A percentile compares a stretch with the other conserved stretches of the same genome.
These are phyloP conservation scores for Colletotrichum liriopes DNA, from an alignment of 2,329 filamentous ascomycete species.

Conservation along the genomic window DNA sequence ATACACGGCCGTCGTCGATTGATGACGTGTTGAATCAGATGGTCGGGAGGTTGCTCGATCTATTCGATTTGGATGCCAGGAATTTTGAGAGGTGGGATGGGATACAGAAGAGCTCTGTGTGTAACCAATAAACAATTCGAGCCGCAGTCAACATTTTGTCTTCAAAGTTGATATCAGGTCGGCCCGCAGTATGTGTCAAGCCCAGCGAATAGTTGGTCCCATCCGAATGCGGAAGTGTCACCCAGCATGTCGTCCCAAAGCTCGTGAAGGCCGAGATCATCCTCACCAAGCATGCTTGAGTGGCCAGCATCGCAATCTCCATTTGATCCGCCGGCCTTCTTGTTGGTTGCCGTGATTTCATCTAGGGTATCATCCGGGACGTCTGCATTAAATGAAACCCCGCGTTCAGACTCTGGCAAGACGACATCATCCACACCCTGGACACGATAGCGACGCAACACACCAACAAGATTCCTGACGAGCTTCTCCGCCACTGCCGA, in stretches of 20 bases:
- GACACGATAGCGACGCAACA: constrained; percentile 44
- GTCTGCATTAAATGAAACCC: background rate
- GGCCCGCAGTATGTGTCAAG: constrained; percentile 46
- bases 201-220: constrained; percentile 47
- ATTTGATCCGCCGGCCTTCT: background rate
- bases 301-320: background rate
- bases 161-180: background rate
- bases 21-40: too few relatives aligned
- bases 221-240: constrained; percentile 41
- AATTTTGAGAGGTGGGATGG: too few relatives aligned
- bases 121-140: too few relatives aligned
- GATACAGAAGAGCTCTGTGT: too few relatives aligned
- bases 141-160: too few relatives aligned
- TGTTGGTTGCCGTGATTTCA: background rate
- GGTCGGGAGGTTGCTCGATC: too few relatives aligned
- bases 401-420: background rate
- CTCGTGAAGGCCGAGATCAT: constrained; percentile 28
- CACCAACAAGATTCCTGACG: constrained; percentile 42
- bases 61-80: too few relatives aligned
- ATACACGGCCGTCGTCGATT: too few relatives aligned
- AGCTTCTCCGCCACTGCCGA: constrained; percentile 45
- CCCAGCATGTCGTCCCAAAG: constrained; percentile 45
- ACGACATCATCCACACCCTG: constrained; percentile 19
- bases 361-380: background rate
- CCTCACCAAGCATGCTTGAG: background rate